Percentiles rank a stretch among this genome's conserved stretches.
Conservation (phyloP, 1,284 basidiomycete genomes). For the Cryptococcus sp. region DNA sequence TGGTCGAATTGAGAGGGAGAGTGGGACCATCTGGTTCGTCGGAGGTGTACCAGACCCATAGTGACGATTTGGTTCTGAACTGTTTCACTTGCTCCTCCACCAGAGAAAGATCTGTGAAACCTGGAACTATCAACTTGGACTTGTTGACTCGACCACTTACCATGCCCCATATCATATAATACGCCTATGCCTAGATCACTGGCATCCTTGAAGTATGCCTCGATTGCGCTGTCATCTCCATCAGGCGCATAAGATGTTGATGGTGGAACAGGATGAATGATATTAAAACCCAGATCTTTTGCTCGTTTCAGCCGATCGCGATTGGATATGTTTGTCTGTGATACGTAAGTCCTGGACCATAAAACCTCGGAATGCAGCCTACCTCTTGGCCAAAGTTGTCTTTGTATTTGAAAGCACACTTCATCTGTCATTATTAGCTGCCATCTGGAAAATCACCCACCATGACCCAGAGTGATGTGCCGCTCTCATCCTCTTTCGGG, state of each 20-base stretch:
- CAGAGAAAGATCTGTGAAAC: background rate
- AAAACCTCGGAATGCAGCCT: background rate
- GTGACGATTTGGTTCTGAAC: slow-evolving; percentile 6
- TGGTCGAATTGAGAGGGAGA: slow-evolving; percentile 8
- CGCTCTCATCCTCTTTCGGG: background rate
- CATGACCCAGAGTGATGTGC: background rate
- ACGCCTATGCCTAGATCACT: slow-evolving; percentile 11
- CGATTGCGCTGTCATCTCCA: slow-evolving; percentile 5
- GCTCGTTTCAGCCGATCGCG: slow-evolving; percentile 9
- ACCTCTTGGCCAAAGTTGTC: background rate
- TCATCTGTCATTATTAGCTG: background rate
- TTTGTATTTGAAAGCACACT: background rate
- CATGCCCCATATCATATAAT: slow-evolving; percentile 13
- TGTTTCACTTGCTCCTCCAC: slow-evolving; percentile 7
- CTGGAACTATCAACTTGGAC: background rate
- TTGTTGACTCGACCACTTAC: background rate
- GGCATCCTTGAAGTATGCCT: slow-evolving; percentile 9
- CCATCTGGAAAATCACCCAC: background rate
- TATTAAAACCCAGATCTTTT: slow-evolving; percentile 10
- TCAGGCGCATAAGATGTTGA: slow-evolving; percentile 3
- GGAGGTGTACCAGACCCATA: slow-evolving; percentile 17
- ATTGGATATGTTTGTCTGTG: slow-evolving; percentile 4
- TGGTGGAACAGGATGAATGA: slow-evolving; percentile 19
- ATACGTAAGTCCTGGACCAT: background rate
- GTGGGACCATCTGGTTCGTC: slow-evolving; percentile 20